Percentiles rank a stretch among this genome's conserved stretches.
These are phyloP conservation scores for Pichia ethanolica DNA, from an alignment of 805 yeast species.

Conservation along the genomic window DNA sequence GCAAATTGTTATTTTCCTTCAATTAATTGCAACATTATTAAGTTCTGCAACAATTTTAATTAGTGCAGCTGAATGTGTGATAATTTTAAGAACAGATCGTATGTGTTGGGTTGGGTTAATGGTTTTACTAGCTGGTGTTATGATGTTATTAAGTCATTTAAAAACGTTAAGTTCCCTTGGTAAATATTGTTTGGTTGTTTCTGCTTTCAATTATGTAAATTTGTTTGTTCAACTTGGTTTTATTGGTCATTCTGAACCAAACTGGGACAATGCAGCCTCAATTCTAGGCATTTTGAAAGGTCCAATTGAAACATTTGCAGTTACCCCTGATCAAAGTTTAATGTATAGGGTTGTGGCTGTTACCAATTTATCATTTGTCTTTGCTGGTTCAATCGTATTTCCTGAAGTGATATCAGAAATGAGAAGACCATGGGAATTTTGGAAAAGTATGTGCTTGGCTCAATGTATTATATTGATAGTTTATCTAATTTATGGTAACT, in stretches of 20 bases:
- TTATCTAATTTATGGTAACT: constrained; percentile 36
- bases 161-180: constrained; percentile 31
- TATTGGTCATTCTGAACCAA: constrained; percentile 11
- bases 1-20: constrained; percentile 28
- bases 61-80: constrained; percentile 33
- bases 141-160: constrained; percentile 36
- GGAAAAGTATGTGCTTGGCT: constrained; percentile 40
- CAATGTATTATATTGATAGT: constrained; percentile 33
- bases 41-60: constrained; percentile 34
- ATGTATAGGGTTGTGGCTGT: constrained; percentile 30
- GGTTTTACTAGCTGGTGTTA: constrained; percentile 32
- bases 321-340: constrained; percentile 13
- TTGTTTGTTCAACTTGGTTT: constrained; percentile 15
- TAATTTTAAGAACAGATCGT: constrained; percentile 28
- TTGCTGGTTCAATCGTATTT: constrained; percentile 44
- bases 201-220: constrained; percentile 13
- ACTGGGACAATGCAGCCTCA: constrained; percentile 15
- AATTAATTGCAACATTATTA: constrained; percentile 32
- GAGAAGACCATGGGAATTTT: constrained; percentile 40
- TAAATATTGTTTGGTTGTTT: constrained; percentile 13
- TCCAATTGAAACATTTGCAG: constrained; percentile 11
- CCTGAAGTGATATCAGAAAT: constrained; percentile 42
- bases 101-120: constrained; percentile 34
- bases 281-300: constrained; percentile 17
- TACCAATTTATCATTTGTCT: constrained; percentile 40